Base-by-base conservation (phyloP, 192 early-diverging fungal species). In the Coemansia sp. region DNA sequence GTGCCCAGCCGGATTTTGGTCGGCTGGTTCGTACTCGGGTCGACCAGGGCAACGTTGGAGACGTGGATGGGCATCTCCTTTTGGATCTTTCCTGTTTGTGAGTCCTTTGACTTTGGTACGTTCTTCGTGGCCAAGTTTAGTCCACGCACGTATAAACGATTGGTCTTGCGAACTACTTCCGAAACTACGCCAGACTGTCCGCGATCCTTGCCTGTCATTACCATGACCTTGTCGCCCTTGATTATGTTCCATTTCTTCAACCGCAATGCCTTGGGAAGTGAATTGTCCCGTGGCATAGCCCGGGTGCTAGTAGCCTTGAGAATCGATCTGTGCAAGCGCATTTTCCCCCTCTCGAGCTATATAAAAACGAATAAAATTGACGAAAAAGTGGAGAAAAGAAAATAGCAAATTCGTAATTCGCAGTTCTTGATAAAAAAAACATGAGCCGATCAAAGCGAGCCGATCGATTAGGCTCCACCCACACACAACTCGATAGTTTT, bases 61-160 rank as follows among this genome's bases (percentile, higher is more conserved):
- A 89, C 84, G 62, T 88, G 86, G 38, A 93, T 87, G 8, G 88
- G 89, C 70, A 86, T 85, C 62, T 90, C 89, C 66, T 87, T 87
- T 56, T 80, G 82, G 52, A 91, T 81, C 45, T 64, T 85, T 15
- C 72, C 84, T 3, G 86, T 80, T 30, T 80, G 73, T 47, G 88
- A 73, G 45, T 86, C 83, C 65, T 86, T 86, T 40, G 87, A 82
- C 67, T 87, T 85, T 37, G 74, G 67, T 45, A 89, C 74, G 73
- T 84, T 86, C 75, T 89, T 88, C 43, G 65, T 70, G 35, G 69
- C 86, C 80, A 88, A 70, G 39, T 88, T 86, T 58, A 84, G 73
- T 11, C 83, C 87, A 9, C 81, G 78, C 35, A 93, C 86, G 37
- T 84, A 84, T 53, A 93, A 82, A 9, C 82, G 68, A 78, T 91